Evolutionary conservation across 495 filamentous ascomycete genomes (phyloP).

Genomic region (Zalerion maritima): DNA sequence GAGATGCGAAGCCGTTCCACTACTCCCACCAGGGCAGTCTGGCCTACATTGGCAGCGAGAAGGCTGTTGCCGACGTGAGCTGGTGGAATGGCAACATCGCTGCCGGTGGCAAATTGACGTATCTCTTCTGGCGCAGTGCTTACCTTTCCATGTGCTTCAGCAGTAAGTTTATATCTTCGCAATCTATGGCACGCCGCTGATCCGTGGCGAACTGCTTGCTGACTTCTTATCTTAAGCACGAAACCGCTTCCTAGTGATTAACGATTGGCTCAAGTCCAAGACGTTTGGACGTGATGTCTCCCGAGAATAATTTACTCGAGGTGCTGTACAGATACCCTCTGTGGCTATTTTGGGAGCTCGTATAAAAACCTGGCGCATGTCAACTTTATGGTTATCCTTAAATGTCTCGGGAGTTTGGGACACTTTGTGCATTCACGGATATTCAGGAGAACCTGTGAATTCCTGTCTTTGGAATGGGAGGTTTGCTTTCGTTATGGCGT

Average conservation of each 20-base stretch:
- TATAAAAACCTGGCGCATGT: no score
- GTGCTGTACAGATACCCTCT: no score
- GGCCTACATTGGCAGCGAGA: constrained; percentile 96
- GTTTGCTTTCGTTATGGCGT: no score
- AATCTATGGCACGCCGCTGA: constrained; percentile 6
- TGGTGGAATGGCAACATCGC: constrained; percentile 96
- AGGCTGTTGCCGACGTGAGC: constrained; percentile 92
- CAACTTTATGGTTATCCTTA: no score
- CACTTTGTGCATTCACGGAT: no score
- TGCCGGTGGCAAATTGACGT: constrained; percentile 65
- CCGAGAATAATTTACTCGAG: constrained; percentile 81
- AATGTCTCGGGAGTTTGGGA: no score
- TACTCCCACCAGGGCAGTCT: constrained; percentile 94
- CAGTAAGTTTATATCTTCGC: constrained; percentile 44
- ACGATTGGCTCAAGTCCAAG: constrained; percentile 95
- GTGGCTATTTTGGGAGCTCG: no score
- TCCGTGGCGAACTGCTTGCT: no score
- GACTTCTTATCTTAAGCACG: constrained; percentile 38
- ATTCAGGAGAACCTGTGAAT: no score
- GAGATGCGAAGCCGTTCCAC: constrained; percentile 91
- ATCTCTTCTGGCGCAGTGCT: constrained; percentile 91
- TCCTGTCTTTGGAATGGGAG: no score
- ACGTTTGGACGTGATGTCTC: constrained; percentile 92
- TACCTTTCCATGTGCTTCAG: constrained; percentile 99
- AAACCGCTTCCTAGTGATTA: constrained; percentile 79